These are phyloP conservation scores for Saposhnikovia divaricata DNA, from an alignment of 129 eudicot genomes.

Conservation along the genomic window DNA sequence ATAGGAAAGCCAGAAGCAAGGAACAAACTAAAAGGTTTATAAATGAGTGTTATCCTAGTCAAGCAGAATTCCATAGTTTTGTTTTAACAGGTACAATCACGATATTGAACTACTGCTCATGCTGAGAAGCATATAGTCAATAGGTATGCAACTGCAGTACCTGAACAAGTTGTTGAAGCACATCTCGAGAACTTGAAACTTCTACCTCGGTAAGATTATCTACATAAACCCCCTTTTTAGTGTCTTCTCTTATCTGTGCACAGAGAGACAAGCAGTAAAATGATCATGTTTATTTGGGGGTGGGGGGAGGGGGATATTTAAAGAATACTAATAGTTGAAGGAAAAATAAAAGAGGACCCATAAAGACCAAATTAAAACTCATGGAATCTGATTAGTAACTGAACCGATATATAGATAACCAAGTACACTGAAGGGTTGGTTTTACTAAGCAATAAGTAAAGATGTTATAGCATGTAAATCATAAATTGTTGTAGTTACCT, in stretches of 20 bases:
- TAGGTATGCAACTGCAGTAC: slow-evolving; percentile 24
- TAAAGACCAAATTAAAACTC: neutral
- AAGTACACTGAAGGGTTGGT: neutral
- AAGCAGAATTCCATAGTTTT: neutral
- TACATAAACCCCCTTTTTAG: slow-evolving; percentile 86
- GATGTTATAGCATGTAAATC: neutral
- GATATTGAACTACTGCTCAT: too few species aligned
- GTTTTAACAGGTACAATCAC: neutral
- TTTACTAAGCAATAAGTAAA: neutral
- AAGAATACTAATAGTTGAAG: neutral
- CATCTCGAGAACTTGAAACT: slow-evolving; percentile 90
- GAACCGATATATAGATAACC: neutral
- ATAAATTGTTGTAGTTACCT: slow-evolving; percentile 27
- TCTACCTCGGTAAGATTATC: slow-evolving; percentile 84
- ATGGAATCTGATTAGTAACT: neutral
- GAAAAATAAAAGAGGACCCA: too few species aligned
- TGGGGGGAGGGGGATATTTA: neutral
- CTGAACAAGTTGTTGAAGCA: slow-evolving; percentile 92
- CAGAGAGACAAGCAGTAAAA: neutral
- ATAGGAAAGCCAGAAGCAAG: neutral
- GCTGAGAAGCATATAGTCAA: neutral
- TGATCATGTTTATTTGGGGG: neutral
- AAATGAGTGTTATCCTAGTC: neutral
- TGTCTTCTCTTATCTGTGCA: slow-evolving; percentile 88
- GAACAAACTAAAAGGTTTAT: neutral